Evolutionary conservation across 495 filamentous ascomycete species (phyloP).

Genomic region (Neurospora sp.): DNA sequence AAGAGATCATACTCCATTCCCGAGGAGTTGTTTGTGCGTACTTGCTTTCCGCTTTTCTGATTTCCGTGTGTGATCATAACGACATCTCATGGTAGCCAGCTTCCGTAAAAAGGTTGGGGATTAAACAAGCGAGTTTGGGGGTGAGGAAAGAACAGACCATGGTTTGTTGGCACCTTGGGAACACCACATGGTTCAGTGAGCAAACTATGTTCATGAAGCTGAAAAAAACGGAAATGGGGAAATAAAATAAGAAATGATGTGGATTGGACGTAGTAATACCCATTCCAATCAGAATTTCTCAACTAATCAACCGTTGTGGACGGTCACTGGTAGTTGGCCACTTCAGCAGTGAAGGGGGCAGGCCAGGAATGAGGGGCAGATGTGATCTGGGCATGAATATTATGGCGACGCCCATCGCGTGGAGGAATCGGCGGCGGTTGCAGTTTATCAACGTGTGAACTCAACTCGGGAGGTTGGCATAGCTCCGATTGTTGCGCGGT

Average conservation of each 20-base stretch:
- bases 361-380: neutral
- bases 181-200: neutral
- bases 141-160: neutral
- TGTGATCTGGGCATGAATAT: neutral
- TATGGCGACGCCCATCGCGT: neutral
- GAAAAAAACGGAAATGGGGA: neutral
- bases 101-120: neutral
- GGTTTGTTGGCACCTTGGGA: neutral
- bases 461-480: neutral
- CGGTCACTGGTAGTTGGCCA: neutral
- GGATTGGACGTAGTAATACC: neutral
- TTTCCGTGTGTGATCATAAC: neutral
- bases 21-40: neutral
- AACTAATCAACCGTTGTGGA: neutral
- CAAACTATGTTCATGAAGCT: neutral
- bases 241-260: neutral
- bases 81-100: neutral
- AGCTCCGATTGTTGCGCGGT: neutral
- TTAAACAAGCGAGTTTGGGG: neutral
- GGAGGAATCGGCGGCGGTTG: neutral
- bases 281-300: neutral
- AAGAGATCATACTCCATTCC: neutral
- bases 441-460: neutral
- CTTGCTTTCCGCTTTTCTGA: neutral
- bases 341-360: neutral